Conservation (phyloP, 352 stramenopile genomes). For the Blastocystis sp. region DNA sequence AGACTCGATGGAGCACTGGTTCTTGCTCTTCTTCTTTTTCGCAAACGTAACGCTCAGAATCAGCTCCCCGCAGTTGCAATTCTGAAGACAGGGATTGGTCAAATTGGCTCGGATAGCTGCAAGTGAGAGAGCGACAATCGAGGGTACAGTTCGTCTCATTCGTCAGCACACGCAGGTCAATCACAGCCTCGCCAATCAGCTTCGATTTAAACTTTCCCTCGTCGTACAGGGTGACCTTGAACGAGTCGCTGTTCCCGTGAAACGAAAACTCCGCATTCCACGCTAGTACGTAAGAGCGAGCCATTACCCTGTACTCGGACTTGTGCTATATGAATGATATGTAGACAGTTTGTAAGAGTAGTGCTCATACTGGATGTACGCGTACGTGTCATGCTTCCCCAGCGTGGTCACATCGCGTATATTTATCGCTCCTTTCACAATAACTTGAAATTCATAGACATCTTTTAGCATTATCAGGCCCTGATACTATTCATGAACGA, state of each 20-base stretch:
- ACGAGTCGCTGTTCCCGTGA: not conserved
- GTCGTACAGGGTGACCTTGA: constrained; percentile 2
- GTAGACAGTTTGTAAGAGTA: constrained; percentile 26
- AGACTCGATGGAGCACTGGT: not conserved
- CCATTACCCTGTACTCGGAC: not conserved
- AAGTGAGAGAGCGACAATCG: not conserved
- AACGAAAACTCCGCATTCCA: constrained; percentile 35
- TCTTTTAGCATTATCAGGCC: not conserved
- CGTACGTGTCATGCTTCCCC: constrained; percentile 35
- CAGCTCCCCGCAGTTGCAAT: not conserved
- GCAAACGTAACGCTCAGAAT: not conserved
- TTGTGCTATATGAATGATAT: not conserved
- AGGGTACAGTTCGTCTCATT: not conserved
- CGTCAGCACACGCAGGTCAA: not conserved
- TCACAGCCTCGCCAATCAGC: constrained; percentile 10
- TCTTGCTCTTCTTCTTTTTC: not conserved
- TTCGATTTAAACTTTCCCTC: not conserved
- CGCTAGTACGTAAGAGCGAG: constrained; percentile 7
- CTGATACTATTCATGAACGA: not conserved
- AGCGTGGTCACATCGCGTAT: constrained; percentile 17
- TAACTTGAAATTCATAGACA: constrained; percentile 6
- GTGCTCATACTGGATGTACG: not conserved
- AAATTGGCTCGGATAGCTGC: not conserved
- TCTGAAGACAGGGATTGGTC: not conserved
- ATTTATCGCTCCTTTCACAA: constrained; percentile 10